A percentile compares a stretch with the other conserved stretches of the same genome.
phyloP scores from a whole-genome alignment of 2,329 filamentous ascomycete species.

The Sclerotinia minor region DNA sequence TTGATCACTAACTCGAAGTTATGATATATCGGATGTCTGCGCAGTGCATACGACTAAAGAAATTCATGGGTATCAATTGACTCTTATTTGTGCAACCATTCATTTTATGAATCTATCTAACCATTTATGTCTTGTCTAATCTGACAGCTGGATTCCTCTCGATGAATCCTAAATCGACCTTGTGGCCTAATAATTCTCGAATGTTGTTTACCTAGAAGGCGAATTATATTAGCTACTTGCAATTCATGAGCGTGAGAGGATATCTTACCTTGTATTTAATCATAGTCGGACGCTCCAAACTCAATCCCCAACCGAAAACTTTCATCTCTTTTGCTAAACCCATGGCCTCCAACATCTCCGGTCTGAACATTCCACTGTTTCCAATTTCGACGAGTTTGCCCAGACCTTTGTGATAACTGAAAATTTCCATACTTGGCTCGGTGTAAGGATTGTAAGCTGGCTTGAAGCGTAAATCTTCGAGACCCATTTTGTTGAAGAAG shows the following conservation, averaged over 20 bases:
- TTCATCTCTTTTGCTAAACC: constrained; percentile 87
- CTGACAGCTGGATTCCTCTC: constrained; percentile 88
- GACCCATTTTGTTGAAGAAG: constrained; percentile 96
- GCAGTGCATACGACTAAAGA: background rate
- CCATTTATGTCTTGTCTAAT: constrained; percentile 49
- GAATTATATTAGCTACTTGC: constrained; percentile 31
- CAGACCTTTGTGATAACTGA: constrained; percentile 87
- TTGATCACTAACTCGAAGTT: background rate
- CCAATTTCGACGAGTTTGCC: constrained; percentile 95
- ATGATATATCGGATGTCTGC: background rate
- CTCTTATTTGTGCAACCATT: constrained; percentile 6
- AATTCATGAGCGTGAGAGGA: too few relatives aligned
- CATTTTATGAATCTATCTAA: constrained; percentile 18
- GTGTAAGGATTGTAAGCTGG: constrained; percentile 95
- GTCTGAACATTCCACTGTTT: constrained; percentile 97
- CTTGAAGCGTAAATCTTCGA: constrained; percentile 86
- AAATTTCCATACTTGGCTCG: constrained; percentile 97
- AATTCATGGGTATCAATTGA: constrained; percentile 14
- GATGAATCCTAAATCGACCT: constrained; percentile 92
- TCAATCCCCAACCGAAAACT: constrained; percentile 92
- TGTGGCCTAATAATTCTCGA: constrained; percentile 69
- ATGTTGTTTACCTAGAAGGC: constrained; percentile 56
- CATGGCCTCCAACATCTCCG: constrained; percentile 96
- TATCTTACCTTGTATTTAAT: constrained; percentile 41
- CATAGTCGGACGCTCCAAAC: constrained; percentile 94